Evolutionary conservation across 2,329 filamentous ascomycete genomes (phyloP).

Genomic region (Xylariaceae sp.): DNA sequence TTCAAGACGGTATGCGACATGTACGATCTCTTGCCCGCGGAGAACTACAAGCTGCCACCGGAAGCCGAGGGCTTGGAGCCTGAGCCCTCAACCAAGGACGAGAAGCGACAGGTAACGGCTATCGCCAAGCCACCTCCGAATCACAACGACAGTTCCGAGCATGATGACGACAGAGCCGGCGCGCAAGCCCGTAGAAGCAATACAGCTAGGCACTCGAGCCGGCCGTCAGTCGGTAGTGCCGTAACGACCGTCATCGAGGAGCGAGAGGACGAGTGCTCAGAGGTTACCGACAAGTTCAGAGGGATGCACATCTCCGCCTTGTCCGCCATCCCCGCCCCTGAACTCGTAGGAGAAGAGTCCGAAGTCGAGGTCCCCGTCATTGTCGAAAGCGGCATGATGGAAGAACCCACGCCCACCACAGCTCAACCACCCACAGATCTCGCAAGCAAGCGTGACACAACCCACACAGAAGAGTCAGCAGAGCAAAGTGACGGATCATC

Average conservation of each 20-base stretch:
- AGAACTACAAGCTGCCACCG: slow-evolving; percentile 92
- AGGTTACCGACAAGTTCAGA: slow-evolving; percentile 45
- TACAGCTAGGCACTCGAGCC: slow-evolving; percentile 79
- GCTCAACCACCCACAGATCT: slow-evolving; percentile 17
- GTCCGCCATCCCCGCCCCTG: too few species aligned
- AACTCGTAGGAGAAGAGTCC: slow-evolving; percentile 58
- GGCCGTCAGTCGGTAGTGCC: slow-evolving; percentile 72
- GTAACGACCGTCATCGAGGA: slow-evolving; percentile 82
- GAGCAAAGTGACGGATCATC: slow-evolving; percentile 19
- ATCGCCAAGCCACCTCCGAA: slow-evolving; percentile 28
- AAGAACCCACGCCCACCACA: slow-evolving; percentile 21
- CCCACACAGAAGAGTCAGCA: slow-evolving; percentile 18
- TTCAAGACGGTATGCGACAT: slow-evolving; percentile 97
- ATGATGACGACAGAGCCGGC: slow-evolving; percentile 49
- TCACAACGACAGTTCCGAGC: slow-evolving; percentile 31
- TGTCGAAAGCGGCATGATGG: slow-evolving; percentile 37
- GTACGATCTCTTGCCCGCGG: slow-evolving; percentile 83
- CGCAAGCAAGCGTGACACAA: slow-evolving; percentile 8
- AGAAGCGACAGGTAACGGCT: slow-evolving; percentile 37
- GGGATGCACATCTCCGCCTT: slow-evolving; percentile 45
- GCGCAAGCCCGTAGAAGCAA: slow-evolving; percentile 60
- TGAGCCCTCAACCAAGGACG: slow-evolving; percentile 40
- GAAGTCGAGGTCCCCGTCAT: slow-evolving; percentile 39
- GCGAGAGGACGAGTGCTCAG: slow-evolving; percentile 66
- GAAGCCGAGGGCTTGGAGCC: slow-evolving; percentile 84